Percentiles rank a stretch among this genome's conserved stretches.
Conservation (phyloP, 2,329 filamentous ascomycete genomes). For the Camptophora hylomeconis region DNA sequence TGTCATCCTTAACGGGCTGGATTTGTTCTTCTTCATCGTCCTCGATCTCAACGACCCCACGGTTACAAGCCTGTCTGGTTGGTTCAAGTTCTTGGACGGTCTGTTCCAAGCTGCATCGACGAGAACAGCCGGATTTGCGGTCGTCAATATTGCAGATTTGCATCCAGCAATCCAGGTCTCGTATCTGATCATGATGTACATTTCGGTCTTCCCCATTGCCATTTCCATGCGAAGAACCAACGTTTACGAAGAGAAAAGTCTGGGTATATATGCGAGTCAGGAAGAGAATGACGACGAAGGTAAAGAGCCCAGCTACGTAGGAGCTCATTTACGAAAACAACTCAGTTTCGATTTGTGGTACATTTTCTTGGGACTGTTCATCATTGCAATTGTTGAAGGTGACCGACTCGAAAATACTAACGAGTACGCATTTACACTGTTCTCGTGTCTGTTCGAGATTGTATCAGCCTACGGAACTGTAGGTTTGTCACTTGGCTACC, state of each 20-base stretch:
- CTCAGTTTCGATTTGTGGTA: conserved; percentile 97
- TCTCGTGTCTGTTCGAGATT: conserved; percentile 66
- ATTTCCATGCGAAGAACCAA: conserved; percentile 49
- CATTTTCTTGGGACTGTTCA: conserved; percentile 83
- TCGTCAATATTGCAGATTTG: conserved; percentile 61
- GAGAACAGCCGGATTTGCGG: conserved; percentile 78
- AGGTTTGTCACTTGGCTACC: conserved; percentile 75
- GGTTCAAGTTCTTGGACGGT: conserved; percentile 68
- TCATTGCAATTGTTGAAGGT: conserved; percentile 83
- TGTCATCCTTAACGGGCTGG: conserved; percentile 65
- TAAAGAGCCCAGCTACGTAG: conserved; percentile 67
- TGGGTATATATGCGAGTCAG: conserved; percentile 58
- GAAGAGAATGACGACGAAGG: conserved; percentile 39
- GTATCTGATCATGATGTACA: conserved; percentile 54
- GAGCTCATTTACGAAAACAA: conserved; percentile 80
- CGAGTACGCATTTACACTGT: conserved; percentile 50
- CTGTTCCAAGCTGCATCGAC: conserved; percentile 85
- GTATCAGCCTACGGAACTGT: conserved; percentile 91
- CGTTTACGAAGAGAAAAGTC: conserved; percentile 47
- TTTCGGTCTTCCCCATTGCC: conserved; percentile 47
- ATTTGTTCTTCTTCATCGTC: conserved; percentile 82
- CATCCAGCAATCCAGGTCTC: conserved; percentile 76
- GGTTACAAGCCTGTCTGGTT: conserved; percentile 55
- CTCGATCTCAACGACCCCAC: conserved; percentile 68
- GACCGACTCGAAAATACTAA: conserved; percentile 49